These are phyloP conservation scores for Candida labiduridarum DNA, from an alignment of 1,139 yeast species.

Conservation along the genomic window DNA sequence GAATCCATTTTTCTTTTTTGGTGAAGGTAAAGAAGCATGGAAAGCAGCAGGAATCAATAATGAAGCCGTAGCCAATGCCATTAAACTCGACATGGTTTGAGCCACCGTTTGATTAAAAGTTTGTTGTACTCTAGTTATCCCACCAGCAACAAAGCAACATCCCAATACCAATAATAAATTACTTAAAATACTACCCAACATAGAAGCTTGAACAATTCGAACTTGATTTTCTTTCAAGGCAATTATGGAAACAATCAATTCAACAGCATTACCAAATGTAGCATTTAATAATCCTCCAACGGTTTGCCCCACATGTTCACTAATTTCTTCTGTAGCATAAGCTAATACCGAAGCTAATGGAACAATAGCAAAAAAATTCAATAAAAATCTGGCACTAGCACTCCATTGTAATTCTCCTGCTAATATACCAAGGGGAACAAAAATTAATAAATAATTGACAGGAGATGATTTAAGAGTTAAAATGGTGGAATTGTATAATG, in stretches of 20 bases:
- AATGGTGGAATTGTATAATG: constrained; percentile 14
- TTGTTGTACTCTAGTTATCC: constrained; percentile 82
- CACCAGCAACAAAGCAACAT: constrained; percentile 95
- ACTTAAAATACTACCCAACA: constrained; percentile 91
- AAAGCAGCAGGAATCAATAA: constrained; percentile 94
- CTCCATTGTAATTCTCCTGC: constrained; percentile 65
- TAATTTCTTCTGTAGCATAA: constrained; percentile 89
- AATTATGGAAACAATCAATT: constrained; percentile 88
- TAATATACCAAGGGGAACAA: constrained; percentile 85
- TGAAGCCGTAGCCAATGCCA: constrained; percentile 90
- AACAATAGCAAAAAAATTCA: constrained; percentile 87
- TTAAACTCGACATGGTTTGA: constrained; percentile 91
- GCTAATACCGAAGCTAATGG: constrained; percentile 91
- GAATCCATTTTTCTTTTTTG: constrained; percentile 38
- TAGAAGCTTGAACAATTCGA: constrained; percentile 93
- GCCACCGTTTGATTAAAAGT: constrained; percentile 94
- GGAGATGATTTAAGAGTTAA: constrained; percentile 63
- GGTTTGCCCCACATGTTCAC: constrained; percentile 85
- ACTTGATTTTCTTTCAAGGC: constrained; percentile 86
- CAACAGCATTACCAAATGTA: constrained; percentile 93
- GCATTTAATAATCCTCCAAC: constrained; percentile 93
- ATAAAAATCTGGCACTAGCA: constrained; percentile 61
- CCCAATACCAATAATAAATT: constrained; percentile 88
- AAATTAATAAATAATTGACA: constrained; percentile 72
- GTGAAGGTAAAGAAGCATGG: constrained; percentile 73